phyloP scores from a whole-genome alignment of 495 filamentous ascomycete genomes.

The Pseudevernia furfuracea region DNA sequence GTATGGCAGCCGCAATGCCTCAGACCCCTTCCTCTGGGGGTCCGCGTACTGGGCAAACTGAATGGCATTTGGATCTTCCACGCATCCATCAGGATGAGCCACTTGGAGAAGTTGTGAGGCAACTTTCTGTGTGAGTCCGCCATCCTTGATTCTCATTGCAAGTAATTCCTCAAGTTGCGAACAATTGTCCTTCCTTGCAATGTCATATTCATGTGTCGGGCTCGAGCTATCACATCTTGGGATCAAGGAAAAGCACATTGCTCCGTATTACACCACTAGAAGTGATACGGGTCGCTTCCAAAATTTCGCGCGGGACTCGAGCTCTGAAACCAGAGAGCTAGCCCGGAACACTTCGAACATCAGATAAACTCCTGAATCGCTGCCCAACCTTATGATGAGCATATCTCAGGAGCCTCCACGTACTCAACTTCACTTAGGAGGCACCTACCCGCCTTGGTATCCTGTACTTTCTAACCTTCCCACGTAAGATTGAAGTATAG shows the following conservation, averaged over 20 bases:
- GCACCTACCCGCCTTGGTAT: neutral
- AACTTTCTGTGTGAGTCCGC: conserved; percentile 54
- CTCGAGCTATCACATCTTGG: neutral
- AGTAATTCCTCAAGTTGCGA: neutral
- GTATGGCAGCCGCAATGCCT: conserved; percentile 3
- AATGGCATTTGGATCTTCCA: conserved; percentile 34
- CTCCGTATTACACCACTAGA: neutral
- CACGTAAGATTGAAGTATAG: neutral
- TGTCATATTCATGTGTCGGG: neutral
- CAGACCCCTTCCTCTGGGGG: conserved; percentile 8
- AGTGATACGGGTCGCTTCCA: neutral
- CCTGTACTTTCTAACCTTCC: neutral
- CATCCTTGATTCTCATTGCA: neutral
- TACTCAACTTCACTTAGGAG: neutral
- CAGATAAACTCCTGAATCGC: neutral
- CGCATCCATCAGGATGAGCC: conserved; percentile 55
- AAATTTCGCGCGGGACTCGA: neutral
- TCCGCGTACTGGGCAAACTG: neutral
- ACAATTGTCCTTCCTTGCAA: neutral
- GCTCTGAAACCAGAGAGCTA: neutral
- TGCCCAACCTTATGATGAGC: neutral
- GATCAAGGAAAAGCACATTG: neutral
- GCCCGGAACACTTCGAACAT: neutral
- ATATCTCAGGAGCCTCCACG: neutral
- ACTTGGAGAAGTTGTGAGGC: conserved; percentile 59